Evolutionary conservation across 805 yeast species (phyloP), one percentile per base, ranked within the genome.

Genomic region (Pichia nakasei): DNA sequence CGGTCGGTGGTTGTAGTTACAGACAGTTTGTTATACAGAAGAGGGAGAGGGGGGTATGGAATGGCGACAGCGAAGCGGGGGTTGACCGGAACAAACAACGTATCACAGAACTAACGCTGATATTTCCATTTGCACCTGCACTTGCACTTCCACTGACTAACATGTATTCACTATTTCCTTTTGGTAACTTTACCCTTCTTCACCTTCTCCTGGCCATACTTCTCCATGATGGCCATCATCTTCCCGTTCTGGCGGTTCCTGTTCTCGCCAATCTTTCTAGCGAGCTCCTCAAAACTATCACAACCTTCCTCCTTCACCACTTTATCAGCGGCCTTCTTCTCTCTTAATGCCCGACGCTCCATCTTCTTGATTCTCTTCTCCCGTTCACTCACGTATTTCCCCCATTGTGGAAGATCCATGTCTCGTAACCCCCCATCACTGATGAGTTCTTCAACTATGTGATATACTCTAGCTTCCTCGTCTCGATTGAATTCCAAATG

Each of bases 381-480:
- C 33, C 84, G 65, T 2, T 75, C 69, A 46, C 72, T 69, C 24
- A 66, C 61, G 59, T 81, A 81, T 35, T 64, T 64, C 7, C 62
- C 66, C 47, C 75, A 65, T 17, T 40, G 27, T 1, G 49, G 44
- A 19, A 45, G 47, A 39, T 65, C 60, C 17, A 66, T 63, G 8
- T 57, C 42, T 18, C 65, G 65, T 4, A 42, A 19, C 18, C 42
- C 45, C 2, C 66, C 63, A 1, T 63, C 62, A 5, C 58, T 58
- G 15, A 74, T 60, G 35, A 78, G 64, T 27, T 27, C 15, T 27
- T 15, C n/a, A 7, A 27, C 15, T 12, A 27, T 13, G 65, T 65
- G 27, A 69, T 64, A 24, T 86, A 84, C 69, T 33, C 96, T 69
- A 27, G 61, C 62, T 53, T 85, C 94, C 52, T 81, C 87, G 0